Percentiles rank a stretch among this genome's conserved stretches.
These are phyloP conservation scores for Ustilago bromivora DNA, from an alignment of 1,284 basidiomycete genomes.

Conservation along the genomic window DNA sequence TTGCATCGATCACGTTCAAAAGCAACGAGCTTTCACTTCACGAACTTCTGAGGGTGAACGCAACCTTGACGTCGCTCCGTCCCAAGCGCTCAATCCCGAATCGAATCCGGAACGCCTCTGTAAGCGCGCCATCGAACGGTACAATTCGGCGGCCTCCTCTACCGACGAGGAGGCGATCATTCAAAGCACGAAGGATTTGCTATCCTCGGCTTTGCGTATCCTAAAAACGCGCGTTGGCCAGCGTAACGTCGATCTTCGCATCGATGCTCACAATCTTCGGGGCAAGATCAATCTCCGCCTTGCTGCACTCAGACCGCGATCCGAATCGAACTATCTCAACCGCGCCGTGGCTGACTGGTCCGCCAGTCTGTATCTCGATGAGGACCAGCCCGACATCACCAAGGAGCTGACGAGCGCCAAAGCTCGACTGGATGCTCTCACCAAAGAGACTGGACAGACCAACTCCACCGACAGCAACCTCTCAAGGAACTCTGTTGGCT, in stretches of 20 bases:
- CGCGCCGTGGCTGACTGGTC: slow-evolving; percentile 36
- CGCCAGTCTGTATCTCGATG: slow-evolving; percentile 27
- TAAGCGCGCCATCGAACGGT: slow-evolving; percentile 10
- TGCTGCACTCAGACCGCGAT: slow-evolving; percentile 15
- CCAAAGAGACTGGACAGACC: background rate
- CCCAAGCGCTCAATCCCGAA: slow-evolving; percentile 35
- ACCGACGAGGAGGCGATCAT: slow-evolving; percentile 1
- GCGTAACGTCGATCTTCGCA: slow-evolving; percentile 32
- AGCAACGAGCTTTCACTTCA: background rate
- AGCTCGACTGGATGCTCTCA: slow-evolving; percentile 8
- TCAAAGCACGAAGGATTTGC: slow-evolving; percentile 25
- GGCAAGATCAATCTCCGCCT: slow-evolving; percentile 33
- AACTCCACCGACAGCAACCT: background rate
- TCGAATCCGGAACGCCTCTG: slow-evolving; percentile 24
- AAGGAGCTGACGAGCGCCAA: slow-evolving; percentile 13
- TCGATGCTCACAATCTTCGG: slow-evolving; percentile 34
- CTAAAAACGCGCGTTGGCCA: slow-evolving; percentile 26
- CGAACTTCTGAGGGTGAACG: slow-evolving; percentile 3
- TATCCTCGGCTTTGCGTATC: slow-evolving; percentile 35
- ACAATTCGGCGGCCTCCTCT: background rate
- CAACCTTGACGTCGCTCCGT: slow-evolving; percentile 16
- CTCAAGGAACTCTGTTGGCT: background rate
- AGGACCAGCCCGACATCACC: slow-evolving; percentile 15
- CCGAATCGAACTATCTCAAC: slow-evolving; percentile 23
- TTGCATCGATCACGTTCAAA: slow-evolving; percentile 18